Conservation (phyloP, 371 early-diverging fungal species). For the Mucor velutinosus region DNA sequence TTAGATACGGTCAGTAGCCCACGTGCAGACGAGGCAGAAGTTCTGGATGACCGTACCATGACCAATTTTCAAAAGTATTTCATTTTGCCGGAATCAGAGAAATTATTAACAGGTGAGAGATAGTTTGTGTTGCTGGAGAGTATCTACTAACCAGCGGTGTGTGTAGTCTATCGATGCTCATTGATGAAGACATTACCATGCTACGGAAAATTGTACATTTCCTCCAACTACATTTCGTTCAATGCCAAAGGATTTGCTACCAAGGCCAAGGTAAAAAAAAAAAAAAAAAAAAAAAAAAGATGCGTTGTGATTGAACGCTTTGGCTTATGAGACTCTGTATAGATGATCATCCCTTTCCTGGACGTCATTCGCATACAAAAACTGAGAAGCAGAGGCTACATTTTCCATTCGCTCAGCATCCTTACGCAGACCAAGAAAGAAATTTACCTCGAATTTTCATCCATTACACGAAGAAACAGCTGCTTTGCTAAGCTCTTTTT, state of each 20-base stretch:
- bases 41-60: slow-evolving; percentile 38
- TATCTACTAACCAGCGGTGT: neutral
- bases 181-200: slow-evolving; percentile 53
- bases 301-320: neutral
- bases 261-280: slow-evolving; percentile 51
- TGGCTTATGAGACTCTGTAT: neutral
- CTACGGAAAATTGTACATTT: slow-evolving; percentile 71
- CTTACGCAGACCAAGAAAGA: slow-evolving; percentile 28
- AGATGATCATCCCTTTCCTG: slow-evolving; percentile 49
- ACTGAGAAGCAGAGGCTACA: slow-evolving; percentile 42
- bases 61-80: slow-evolving; percentile 61
- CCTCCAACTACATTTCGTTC: slow-evolving; percentile 67
- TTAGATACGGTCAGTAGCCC: neutral
- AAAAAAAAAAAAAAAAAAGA: slow-evolving; percentile 8
- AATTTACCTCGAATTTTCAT: slow-evolving; percentile 48
- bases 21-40: slow-evolving; percentile 28
- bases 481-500: slow-evolving; percentile 47
- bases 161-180: slow-evolving; percentile 49
- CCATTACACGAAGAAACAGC: slow-evolving; percentile 41
- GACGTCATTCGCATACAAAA: slow-evolving; percentile 48
- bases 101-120: slow-evolving; percentile 49
- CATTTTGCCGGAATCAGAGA: slow-evolving; percentile 63
- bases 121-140: neutral
- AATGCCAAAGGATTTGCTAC: slow-evolving; percentile 66
- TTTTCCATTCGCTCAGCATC: slow-evolving; percentile 21